Base-by-base conservation (phyloP, 352 stramenopile genomes). In the Globisporangium splendens region DNA sequence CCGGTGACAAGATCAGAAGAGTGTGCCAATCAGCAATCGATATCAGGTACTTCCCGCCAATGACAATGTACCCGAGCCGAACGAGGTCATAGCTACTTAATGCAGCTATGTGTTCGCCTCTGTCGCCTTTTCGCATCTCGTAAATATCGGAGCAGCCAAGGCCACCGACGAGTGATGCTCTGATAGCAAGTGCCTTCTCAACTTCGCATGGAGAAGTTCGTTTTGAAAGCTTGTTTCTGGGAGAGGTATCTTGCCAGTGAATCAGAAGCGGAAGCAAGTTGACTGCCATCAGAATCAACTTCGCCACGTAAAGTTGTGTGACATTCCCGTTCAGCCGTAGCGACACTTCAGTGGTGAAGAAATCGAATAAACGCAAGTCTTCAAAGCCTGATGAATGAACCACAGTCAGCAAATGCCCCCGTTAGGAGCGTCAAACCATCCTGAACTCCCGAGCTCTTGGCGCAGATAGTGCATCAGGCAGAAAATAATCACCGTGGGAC, bases 381-480 rank as follows among this genome's bases (percentile, higher is more conserved):
- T n/a, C 46, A 31, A 64, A 64, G 41, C 60, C 61, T 15, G 43
- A 24, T 2, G 62, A 68, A 13, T 41, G 43, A 3, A 62, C 31
- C 20, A 55, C 8, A 5, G 56, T 55, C 8, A 24, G 18, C 10
- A 53, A 41, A 12, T 39, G 39, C 20, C 46, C n/a, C 35, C 12
- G 39, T 31, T 50, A 52, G 46, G 20, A 35, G 28, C 28, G 8
- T 41, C 14, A n/a, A 69, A 61, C 56, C 50, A 60, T 2, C 42
- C 22, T 3, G 21, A 38, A 22, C 13, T 17, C 1, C 41, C 33
- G 8, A 68, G 24, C 4, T 49, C 43, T n/a, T 65, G n/a, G 17
- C 64, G 60, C 15, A 57, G 41, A 14, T 56, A 66, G 48, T 72
- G 65, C 20, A 69, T 38, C 20, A 72, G 12, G 28, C 55, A 69